Evolutionary conservation across 352 stramenopile species (phyloP), one percentile per base, ranked within the genome.

Genomic region (Phytophthora hybrid): DNA sequence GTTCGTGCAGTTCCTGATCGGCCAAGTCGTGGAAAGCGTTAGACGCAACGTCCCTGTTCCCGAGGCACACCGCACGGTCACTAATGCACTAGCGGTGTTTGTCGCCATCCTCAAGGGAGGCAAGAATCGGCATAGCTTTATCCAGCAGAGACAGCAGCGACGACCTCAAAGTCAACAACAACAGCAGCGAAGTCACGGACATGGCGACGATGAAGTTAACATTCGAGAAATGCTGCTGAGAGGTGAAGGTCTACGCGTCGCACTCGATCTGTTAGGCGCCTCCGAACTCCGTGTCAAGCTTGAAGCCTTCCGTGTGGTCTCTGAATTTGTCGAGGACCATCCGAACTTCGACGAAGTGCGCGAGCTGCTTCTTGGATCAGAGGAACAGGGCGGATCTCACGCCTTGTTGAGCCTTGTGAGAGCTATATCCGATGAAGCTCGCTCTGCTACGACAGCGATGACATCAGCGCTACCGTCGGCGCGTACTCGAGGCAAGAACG

Each of bases 401-500:
- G 63, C 81, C 2, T 19, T 93, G 29, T 61, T 88, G n/a, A 81
- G 78, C 14, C 54, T 93, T 5, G 83, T 89, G 7, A 74, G 85
- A 21, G 73, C 76, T 11, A 72, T 93, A 10, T 90, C 84, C 0
- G 85, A 91, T 19, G 79, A 89, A 60, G 72, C 67, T 29, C 72
- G 69, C 8, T 65, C 72, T 0, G 51, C 61, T 11, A 39, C 54
- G 59, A 80, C 46, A 55, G 37, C 65, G 1, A 18, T 9, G 13
- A 78, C 37, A 58, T 26, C 52, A 9, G 19, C 19, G 18, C 19
- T 61, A 70, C 84, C 46, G 51, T 63, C 55, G 3, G 19, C 47
- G 31, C 71, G 61, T 11, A 61, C 2, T 58, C 51, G 57, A 54
- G 54, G 47, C 11, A 73, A 72, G 23, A 65, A 57, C 39, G 53